Conservation (phyloP, 2,329 filamentous ascomycete genomes). For the Colletotrichum australisinense region DNA sequence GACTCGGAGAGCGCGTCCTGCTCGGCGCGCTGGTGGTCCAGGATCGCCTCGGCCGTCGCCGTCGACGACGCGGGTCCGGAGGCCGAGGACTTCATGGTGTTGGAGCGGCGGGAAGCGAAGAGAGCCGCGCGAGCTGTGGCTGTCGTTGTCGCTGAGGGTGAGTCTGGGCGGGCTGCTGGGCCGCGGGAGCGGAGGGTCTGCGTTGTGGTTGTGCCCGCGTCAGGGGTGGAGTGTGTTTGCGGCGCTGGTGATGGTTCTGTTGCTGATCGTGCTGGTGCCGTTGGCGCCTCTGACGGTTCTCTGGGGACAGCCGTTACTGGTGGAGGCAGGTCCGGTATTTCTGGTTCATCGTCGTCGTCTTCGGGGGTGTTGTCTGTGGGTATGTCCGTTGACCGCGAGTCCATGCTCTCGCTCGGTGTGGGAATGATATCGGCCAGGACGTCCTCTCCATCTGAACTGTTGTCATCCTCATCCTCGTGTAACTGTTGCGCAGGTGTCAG, state of each 20-base stretch:
- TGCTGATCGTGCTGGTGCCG: neutral
- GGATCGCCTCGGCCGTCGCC: constrained; percentile 74
- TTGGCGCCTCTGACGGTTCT: neutral
- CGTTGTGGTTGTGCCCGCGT: constrained; percentile 38
- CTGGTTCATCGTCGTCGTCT: constrained; percentile 24
- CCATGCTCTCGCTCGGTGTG: constrained; percentile 65
- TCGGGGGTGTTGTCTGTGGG: constrained; percentile 38
- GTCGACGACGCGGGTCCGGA: constrained; percentile 52
- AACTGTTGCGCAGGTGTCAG: constrained; percentile 46
- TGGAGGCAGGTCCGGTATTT: constrained; percentile 19
- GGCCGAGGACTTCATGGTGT: constrained; percentile 38
- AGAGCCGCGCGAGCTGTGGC: constrained; percentile 55
- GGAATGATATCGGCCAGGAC: constrained; percentile 65
- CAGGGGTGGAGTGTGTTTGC: constrained; percentile 41
- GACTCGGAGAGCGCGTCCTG: constrained; percentile 86
- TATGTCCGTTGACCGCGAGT: constrained; percentile 44
- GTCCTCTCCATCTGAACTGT: constrained; percentile 67
- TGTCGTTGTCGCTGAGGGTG: constrained; percentile 41
- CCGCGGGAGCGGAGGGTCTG: constrained; percentile 50
- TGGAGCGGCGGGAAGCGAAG: constrained; percentile 52
- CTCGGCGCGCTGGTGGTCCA: constrained; percentile 82
- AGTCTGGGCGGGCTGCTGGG: constrained; percentile 33
- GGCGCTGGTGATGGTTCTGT: constrained; percentile 13
- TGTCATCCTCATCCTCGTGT: constrained; percentile 53
- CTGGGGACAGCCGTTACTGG: neutral